Evolutionary conservation across 2,329 filamentous ascomycete genomes (phyloP).

Genomic region (Penicillium sumatraense): DNA sequence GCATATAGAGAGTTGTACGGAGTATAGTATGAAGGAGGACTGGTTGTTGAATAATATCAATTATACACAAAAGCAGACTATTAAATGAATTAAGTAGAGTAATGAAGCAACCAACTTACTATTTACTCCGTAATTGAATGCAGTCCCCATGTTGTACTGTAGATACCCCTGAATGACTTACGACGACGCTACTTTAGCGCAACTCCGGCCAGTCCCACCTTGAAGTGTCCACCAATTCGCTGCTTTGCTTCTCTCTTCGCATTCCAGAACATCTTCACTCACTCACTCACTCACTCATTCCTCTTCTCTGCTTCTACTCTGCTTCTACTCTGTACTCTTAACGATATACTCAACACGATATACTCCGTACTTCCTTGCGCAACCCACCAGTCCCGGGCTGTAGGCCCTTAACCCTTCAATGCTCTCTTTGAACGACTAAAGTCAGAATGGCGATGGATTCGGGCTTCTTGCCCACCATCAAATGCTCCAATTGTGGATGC

Average conservation of each 20-base stretch:
- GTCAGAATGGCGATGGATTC: constrained; percentile 54
- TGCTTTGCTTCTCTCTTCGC: not conserved
- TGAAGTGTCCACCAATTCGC: not conserved
- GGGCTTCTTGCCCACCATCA: constrained; percentile 80
- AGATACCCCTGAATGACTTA: not conserved
- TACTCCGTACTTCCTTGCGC: not conserved
- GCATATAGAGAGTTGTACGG: not conserved
- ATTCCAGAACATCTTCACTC: not conserved
- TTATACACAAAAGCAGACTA: too few species aligned
- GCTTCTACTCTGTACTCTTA: not conserved
- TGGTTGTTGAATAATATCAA: too few species aligned
- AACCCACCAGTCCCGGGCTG: constrained; percentile 7
- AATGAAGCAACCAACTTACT: too few species aligned
- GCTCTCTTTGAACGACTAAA: constrained; percentile 8
- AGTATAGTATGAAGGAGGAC: not conserved
- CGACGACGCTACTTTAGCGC: not conserved
- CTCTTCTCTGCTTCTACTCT: too few species aligned
- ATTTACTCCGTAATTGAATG: too few species aligned
- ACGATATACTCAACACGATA: too few species aligned
- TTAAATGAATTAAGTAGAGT: too few species aligned
- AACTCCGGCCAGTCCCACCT: not conserved
- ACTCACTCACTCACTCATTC: not conserved
- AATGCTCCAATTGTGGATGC: constrained; percentile 78
- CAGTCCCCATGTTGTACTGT: too few species aligned
- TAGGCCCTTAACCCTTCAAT: constrained; percentile 19